Evolutionary conservation across 495 filamentous ascomycete species (phyloP).

Genomic region (Alectoria sarmentosa): DNA sequence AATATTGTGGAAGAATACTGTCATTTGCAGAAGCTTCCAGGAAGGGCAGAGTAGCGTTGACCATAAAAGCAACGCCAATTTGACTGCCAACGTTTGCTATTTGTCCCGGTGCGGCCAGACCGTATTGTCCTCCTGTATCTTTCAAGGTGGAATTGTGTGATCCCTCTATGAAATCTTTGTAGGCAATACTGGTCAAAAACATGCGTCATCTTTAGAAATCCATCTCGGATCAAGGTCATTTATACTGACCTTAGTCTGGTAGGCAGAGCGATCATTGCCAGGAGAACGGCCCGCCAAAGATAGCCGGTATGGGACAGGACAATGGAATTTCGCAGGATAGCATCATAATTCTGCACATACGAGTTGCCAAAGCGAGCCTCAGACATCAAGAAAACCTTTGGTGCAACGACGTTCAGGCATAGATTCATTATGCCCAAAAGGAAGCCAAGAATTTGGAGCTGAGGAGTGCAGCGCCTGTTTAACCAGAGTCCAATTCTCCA

Average conservation of each 20-base stretch:
- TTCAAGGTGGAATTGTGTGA: background rate
- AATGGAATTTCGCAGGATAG: conserved; percentile 2
- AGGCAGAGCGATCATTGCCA: background rate
- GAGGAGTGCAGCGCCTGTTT: too few relatives aligned
- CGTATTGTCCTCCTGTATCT: background rate
- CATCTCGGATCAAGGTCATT: too few relatives aligned
- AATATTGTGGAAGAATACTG: background rate
- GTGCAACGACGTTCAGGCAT: conserved; percentile 42
- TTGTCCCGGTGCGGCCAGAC: background rate
- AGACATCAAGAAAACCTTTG: conserved; percentile 37
- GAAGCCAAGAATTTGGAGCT: conserved; percentile 10
- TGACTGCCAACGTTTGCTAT: background rate
- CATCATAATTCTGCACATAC: conserved; percentile 34
- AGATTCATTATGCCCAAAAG: conserved; percentile 21
- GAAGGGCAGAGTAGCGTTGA: background rate
- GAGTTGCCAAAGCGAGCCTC: conserved; percentile 53
- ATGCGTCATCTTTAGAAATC: too few relatives aligned
- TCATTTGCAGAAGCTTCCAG: background rate
- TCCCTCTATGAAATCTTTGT: background rate
- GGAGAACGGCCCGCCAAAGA: background rate
- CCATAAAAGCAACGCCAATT: background rate
- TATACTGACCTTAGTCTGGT: background rate
- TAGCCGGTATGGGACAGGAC: background rate
- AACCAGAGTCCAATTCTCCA: too few relatives aligned
- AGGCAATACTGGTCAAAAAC: background rate